Evolutionary conservation across 441 rosid species (phyloP).

Genomic region (Gossypium davidsonii): DNA sequence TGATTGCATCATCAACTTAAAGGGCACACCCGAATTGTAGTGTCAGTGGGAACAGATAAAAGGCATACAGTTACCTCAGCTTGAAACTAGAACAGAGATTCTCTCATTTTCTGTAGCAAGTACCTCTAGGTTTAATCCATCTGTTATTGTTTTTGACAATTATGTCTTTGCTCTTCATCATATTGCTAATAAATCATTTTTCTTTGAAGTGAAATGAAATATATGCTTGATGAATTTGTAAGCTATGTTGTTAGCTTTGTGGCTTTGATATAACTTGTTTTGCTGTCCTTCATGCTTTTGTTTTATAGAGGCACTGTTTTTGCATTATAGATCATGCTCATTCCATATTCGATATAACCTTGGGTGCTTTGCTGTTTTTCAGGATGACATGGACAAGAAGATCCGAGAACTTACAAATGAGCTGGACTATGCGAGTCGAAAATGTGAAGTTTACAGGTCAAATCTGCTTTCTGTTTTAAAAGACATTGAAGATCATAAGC

Average conservation of each 20-base stretch:
- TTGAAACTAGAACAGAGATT: background rate
- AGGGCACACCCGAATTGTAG: background rate
- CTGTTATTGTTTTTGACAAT: background rate
- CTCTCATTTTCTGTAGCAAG: background rate
- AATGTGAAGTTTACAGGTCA: conserved; percentile 72
- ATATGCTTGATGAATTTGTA: background rate
- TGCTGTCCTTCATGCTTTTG: background rate
- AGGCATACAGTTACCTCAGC: background rate
- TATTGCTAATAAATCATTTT: background rate
- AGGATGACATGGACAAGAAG: conserved; percentile 80
- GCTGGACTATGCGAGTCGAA: conserved; percentile 56
- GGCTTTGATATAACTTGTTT: background rate
- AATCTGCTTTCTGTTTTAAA: conserved; percentile 71
- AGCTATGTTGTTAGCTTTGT: background rate
- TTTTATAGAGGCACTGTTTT: background rate
- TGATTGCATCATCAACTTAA: background rate
- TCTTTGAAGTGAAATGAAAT: background rate
- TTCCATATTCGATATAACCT: background rate
- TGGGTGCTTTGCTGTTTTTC: conserved; percentile 17
- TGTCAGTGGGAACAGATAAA: background rate
- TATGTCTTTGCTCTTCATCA: background rate
- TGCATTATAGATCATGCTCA: background rate
- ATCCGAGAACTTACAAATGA: conserved; percentile 50
- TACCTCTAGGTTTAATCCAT: background rate
- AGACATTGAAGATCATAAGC: conserved; percentile 84